Evolutionary conservation across 768 basidiomycete species (phyloP), one percentile per base, ranked within the genome.

Genomic region (Nidularia sp.): DNA sequence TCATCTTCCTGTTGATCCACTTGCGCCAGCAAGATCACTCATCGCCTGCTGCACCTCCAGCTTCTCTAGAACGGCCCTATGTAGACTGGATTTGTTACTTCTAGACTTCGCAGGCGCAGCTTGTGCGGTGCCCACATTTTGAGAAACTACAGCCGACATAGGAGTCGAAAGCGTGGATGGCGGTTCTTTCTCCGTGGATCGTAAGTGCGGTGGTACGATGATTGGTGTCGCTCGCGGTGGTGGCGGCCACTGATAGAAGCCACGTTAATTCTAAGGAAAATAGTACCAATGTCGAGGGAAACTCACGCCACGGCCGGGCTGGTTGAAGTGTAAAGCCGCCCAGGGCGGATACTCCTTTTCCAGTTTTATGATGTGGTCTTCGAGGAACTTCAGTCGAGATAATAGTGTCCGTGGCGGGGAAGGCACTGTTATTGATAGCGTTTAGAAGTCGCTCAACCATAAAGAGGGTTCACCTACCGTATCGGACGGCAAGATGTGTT

Each of bases 251-350:
- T 92, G 55, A 29, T 29, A 4, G 10, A 36, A 22, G 9, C 25
- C 29, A 45, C 6, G 29, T 25, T 41, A 4, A 18, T 8, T 43
- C 8, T 47, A 10, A 46, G 51, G 7, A 47, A 45, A 45, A 3
- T 45, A 45, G 44, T 25, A 36, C 43, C 48, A 9, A 50, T 49
- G 32, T 50, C 49, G 9, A 45, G 39, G 41, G 29, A 51, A 52
- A 77, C 87, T 46, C 69, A 92, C 90, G 29, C 84, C 87, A 52
- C 90, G 81, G 59, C 83, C 78, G 2, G 90, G 90, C 62, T 93
- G 90, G 51, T 88, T 90, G 64, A 92, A 92, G 62, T 92, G 90
- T n/a, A 92, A 69, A 6, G 90, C 88, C 0, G 90, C 88, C 90
- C 90, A 92, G 4, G 90, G 88, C 2, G 90, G 90, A 60, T 89